A percentile compares a stretch with the other conserved stretches of the same genome.
Conservation (phyloP, 2,329 filamentous ascomycete genomes). For the Fusarium sp. region DNA sequence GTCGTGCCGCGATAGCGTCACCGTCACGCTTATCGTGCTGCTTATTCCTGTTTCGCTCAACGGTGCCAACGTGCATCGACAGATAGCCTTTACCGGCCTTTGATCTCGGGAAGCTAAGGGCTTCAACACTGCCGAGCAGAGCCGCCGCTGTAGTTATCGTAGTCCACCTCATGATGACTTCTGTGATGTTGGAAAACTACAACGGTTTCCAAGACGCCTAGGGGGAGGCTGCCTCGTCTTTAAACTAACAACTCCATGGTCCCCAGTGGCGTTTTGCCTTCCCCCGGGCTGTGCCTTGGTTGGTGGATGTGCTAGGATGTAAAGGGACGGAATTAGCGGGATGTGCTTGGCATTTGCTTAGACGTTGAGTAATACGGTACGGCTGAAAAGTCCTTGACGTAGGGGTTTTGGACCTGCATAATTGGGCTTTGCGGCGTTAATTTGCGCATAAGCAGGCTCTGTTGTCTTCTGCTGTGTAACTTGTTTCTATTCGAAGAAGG, state of each 20-base stretch:
- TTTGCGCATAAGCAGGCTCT: not conserved
- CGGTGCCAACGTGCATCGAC: slow-evolving; percentile 52
- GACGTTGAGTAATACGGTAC: slow-evolving; percentile 22
- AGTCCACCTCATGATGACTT: slow-evolving; percentile 44
- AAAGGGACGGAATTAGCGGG: slow-evolving; percentile 9
- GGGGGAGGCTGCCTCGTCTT: slow-evolving; percentile 10
- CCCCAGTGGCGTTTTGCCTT: slow-evolving; percentile 17
- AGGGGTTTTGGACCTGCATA: slow-evolving; percentile 26
- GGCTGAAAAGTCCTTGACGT: slow-evolving; percentile 26
- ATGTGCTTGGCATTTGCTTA: slow-evolving; percentile 1
- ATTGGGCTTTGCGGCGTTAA: not conserved
- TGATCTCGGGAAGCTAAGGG: slow-evolving; percentile 47
- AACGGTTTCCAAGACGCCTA: not conserved
- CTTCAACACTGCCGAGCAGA: slow-evolving; percentile 32
- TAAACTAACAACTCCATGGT: slow-evolving; percentile 11
- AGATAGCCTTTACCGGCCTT: slow-evolving; percentile 54
- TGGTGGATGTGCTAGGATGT: slow-evolving; percentile 7
- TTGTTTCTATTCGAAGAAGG: not conserved
- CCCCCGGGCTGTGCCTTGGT: slow-evolving; percentile 13
- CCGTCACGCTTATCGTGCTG: slow-evolving; percentile 36
- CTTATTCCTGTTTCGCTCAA: slow-evolving; percentile 46
- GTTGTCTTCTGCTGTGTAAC: not conserved
- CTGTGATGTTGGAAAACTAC: slow-evolving; percentile 9
- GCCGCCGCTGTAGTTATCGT: slow-evolving; percentile 32
- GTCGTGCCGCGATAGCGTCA: slow-evolving; percentile 46